Evolutionary conservation across 768 basidiomycete genomes (phyloP).

Genomic region (Termitomyces sp.): DNA sequence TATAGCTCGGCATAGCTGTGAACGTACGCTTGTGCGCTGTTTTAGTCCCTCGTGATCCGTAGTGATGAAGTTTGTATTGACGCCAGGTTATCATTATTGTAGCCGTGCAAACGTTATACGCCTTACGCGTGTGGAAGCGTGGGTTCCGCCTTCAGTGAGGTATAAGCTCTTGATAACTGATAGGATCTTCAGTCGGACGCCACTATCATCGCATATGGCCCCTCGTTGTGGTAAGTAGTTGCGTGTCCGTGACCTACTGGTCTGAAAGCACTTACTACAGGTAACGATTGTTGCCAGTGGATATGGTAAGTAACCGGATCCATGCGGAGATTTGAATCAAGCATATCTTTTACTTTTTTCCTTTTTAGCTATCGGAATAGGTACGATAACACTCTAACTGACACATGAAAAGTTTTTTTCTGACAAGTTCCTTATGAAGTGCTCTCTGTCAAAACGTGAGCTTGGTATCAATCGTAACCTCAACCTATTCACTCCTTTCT

Average conservation of each 20-base stretch:
- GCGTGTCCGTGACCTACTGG: too few species aligned
- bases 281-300: constrained; percentile 6
- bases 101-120: constrained; percentile 24
- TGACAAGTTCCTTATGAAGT: constrained; percentile 1
- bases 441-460: constrained; percentile 17
- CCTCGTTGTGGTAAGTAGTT: constrained; percentile 10
- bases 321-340: neutral
- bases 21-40: constrained; percentile 12
- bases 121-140: constrained; percentile 25
- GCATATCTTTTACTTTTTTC: neutral
- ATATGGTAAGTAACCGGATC: constrained; percentile 13
- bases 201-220: constrained; percentile 17
- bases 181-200: constrained; percentile 11
- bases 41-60: neutral
- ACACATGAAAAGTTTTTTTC: neutral
- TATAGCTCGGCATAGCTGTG: constrained; percentile 18
- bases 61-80: neutral
- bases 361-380: constrained; percentile 15
- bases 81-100: constrained; percentile 20
- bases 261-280: neutral
- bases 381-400: constrained; percentile 1
- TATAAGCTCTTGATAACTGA: neutral
- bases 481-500: neutral
- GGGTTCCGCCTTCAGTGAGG: neutral
- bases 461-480: neutral